phyloP scores from a whole-genome alignment of 805 yeast species.

The Pichia rugopelliculosa region DNA sequence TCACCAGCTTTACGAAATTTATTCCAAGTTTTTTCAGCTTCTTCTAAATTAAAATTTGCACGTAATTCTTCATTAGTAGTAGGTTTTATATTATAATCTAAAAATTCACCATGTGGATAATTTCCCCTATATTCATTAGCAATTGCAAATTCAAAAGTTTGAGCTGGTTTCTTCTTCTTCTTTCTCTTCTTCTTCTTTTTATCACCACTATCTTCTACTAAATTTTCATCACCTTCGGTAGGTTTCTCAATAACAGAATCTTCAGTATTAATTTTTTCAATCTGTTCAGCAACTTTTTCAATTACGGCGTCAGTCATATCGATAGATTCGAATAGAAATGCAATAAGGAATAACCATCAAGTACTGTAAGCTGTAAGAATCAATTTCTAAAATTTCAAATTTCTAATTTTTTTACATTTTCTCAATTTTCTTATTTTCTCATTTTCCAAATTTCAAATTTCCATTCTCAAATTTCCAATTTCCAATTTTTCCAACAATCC shows the following conservation, averaged over 20 bases:
- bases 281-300: conserved; percentile 1
- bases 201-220: conserved; percentile 20
- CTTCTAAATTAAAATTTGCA: conserved; percentile 4
- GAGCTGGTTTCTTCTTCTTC: conserved; percentile 47
- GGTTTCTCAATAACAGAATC: neutral
- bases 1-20: conserved; percentile 96
- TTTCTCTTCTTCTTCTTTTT: conserved; percentile 48
- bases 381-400: neutral
- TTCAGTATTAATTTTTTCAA: conserved; percentile 3
- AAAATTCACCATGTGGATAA: conserved; percentile 85
- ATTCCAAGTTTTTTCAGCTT: conserved; percentile 47
- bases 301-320: neutral
- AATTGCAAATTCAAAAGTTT: conserved; percentile 43
- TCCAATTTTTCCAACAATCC: no score
- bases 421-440: neutral
- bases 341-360: neutral
- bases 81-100: conserved; percentile 68
- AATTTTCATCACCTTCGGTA: conserved; percentile 1
- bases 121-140: conserved; percentile 56
- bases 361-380: neutral
- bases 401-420: neutral
- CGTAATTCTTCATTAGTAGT: conserved; percentile 76
- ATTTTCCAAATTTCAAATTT: no score
- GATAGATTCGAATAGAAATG: neutral
- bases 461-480: no score